Evolutionary conservation across 805 yeast genomes (phyloP).

Genomic region (Lipomyces sp.): DNA sequence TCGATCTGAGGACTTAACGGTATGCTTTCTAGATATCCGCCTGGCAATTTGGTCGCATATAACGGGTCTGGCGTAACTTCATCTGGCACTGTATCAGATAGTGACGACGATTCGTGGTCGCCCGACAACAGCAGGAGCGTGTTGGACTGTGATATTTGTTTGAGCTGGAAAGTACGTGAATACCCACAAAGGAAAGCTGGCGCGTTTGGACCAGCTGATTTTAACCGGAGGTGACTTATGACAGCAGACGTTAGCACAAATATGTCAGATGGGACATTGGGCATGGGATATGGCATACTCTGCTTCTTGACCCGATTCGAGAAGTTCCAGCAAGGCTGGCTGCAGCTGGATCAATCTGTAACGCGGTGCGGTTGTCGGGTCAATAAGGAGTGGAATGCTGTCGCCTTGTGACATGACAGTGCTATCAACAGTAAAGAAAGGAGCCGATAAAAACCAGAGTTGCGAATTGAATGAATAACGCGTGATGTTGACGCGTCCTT

Average conservation of each 20-base stretch:
- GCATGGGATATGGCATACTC: conserved; percentile 3
- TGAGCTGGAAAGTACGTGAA: conserved; percentile 62
- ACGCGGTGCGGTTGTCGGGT: neutral
- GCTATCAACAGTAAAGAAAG: neutral
- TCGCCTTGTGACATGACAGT: conserved; percentile 9
- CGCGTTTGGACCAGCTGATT: conserved; percentile 18
- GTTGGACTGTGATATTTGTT: conserved; percentile 87
- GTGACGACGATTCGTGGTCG: conserved; percentile 8
- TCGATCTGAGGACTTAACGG: conserved; percentile 21
- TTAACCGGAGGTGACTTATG: conserved; percentile 15
- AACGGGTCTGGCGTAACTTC: neutral
- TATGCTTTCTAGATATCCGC: conserved; percentile 30
- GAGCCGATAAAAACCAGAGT: neutral
- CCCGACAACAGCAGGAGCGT: conserved; percentile 62
- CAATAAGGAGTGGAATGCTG: conserved; percentile 6
- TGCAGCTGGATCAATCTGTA: conserved; percentile 29
- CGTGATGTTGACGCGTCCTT: no score
- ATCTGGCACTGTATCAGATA: conserved; percentile 8
- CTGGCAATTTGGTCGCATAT: conserved; percentile 12
- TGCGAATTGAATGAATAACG: no score
- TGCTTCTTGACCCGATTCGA: conserved; percentile 23
- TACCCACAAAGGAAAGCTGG: conserved; percentile 66
- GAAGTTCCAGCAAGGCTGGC: conserved; percentile 26
- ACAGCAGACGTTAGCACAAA: neutral
- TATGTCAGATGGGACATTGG: neutral